Conservation (phyloP, 352 stramenopile genomes). For the Globisporangium okanoganense region DNA sequence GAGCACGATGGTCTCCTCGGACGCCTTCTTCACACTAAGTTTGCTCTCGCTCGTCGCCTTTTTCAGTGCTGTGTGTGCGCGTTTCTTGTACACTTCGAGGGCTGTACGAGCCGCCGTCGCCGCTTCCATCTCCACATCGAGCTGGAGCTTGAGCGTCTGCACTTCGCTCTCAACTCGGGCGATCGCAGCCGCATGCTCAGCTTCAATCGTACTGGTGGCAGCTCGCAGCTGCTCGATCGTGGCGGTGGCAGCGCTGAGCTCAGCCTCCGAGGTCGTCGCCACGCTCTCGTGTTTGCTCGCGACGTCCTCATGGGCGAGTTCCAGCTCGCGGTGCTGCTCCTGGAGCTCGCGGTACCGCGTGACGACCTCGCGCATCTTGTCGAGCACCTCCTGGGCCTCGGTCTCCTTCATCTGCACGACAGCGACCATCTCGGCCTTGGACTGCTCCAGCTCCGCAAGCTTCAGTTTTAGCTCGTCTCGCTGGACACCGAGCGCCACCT, state of each 20-base stretch:
- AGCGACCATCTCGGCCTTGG: constrained; percentile 13
- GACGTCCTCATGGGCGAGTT: constrained; percentile 9
- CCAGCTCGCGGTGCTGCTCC: constrained; percentile 19
- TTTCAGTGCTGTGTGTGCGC: constrained; percentile 69
- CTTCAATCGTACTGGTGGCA: constrained; percentile 13
- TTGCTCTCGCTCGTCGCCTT: constrained; percentile 69
- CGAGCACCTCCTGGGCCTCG: constrained; percentile 22
- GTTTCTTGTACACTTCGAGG: constrained; percentile 82
- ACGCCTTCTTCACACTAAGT: constrained; percentile 47
- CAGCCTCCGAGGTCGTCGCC: not conserved
- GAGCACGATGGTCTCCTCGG: constrained; percentile 36
- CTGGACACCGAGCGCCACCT: constrained; percentile 9
- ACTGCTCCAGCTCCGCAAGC: constrained; percentile 23
- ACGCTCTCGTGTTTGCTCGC: constrained; percentile 6
- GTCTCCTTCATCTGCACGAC: constrained; percentile 24
- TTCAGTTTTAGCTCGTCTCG: constrained; percentile 20
- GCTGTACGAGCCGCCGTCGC: constrained; percentile 41
- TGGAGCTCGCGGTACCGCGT: constrained; percentile 30
- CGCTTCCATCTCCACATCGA: constrained; percentile 48
- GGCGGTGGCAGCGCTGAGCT: constrained; percentile 29
- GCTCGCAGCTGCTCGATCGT: constrained; percentile 32
- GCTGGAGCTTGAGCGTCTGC: constrained; percentile 25
- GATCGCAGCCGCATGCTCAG: constrained; percentile 18
- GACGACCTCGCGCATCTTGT: constrained; percentile 22
- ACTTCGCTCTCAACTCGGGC: constrained; percentile 27